Conservation (phyloP, 202 grass and related monocot genomes). For the Cymbopogon flexuosus region DNA sequence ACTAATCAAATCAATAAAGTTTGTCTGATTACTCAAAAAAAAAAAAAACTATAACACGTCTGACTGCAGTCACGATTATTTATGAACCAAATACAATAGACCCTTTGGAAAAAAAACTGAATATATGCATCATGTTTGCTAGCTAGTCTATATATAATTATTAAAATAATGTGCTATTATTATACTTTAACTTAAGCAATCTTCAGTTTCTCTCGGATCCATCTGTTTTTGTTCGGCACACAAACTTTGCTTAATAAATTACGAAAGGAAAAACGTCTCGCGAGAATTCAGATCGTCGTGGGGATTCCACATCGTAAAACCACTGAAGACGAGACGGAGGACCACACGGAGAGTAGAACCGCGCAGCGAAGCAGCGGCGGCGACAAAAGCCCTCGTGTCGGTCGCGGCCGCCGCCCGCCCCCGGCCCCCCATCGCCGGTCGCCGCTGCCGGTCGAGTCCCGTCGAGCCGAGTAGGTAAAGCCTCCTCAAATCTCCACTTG, state of each 20-base stretch:
- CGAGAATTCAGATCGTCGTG: slow-evolving; percentile 37
- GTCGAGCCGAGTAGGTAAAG: not conserved
- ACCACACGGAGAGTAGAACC: slow-evolving; percentile 5
- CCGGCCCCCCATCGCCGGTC: not conserved
- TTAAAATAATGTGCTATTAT: not conserved
- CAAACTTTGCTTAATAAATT: slow-evolving; percentile 6
- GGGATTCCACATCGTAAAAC: slow-evolving; percentile 38
- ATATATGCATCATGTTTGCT: not conserved
- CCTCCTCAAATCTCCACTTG: not conserved
- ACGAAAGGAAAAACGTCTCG: slow-evolving; percentile 21
- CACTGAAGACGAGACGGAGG: not conserved
- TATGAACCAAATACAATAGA: too few species aligned
- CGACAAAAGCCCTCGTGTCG: slow-evolving; percentile 20
- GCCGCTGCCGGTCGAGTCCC: slow-evolving; percentile 26
- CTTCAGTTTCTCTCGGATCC: not conserved
- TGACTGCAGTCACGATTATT: too few species aligned
- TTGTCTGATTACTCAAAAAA: too few species aligned
- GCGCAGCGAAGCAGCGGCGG: not conserved
- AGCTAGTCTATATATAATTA: not conserved
- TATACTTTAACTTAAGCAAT: not conserved
- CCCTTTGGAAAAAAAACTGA: too few species aligned
- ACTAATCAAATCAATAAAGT: too few species aligned
- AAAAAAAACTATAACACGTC: too few species aligned
- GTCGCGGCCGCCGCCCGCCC: not conserved
- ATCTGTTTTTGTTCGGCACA: not conserved